phyloP scores from a whole-genome alignment of 2,329 filamentous ascomycete species.

The Xylaria hypoxylon region DNA sequence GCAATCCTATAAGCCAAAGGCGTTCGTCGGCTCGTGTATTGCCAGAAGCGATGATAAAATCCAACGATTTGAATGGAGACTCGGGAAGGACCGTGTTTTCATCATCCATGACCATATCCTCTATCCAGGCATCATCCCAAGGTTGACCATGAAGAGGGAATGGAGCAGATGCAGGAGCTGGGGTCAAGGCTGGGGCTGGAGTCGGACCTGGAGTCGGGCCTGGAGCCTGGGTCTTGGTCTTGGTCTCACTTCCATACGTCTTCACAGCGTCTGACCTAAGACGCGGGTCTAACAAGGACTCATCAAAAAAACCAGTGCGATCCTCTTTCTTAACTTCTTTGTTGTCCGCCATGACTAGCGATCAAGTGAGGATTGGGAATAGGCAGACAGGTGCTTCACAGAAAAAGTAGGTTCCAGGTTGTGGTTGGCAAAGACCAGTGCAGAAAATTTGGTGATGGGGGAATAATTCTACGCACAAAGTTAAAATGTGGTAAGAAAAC shows the following conservation, averaged over 20 bases:
- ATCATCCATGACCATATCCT: not conserved
- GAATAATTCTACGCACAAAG: not conserved
- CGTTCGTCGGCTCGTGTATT: conserved; percentile 30
- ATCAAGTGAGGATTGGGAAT: not conserved
- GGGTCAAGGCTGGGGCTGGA: not conserved
- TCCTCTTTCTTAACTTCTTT: not conserved
- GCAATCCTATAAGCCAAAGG: conserved; percentile 38
- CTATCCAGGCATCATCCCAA: not conserved
- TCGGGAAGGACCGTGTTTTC: conserved; percentile 15
- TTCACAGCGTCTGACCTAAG: conserved; percentile 12
- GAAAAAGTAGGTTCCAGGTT: not conserved
- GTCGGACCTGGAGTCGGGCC: not conserved
- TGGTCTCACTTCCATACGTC: not conserved
- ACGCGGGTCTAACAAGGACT: conserved; percentile 28
- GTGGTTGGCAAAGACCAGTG: not conserved
- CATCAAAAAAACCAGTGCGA: conserved; percentile 37
- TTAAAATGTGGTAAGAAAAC: not conserved
- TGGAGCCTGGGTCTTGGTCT: not conserved
- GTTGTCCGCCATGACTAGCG: conserved; percentile 31
- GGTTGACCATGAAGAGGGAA: not conserved
- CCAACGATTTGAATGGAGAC: conserved; percentile 25
- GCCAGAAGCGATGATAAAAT: conserved; percentile 25
- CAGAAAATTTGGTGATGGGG: not conserved
- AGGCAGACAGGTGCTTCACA: not conserved
- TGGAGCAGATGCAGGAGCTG: not conserved